Evolutionary conservation across 176 grass and related monocot genomes (phyloP).

Genomic region (Sorghum bicolor): Sorghum_bicolor_NCBIv3 NC_012873.2:12799501-12800000

Average conservation of each 20-base stretch:
- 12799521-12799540: conserved; percentile 73
- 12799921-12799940: conserved; percentile 49
- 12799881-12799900: conserved; percentile 49
- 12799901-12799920: conserved; percentile 45
- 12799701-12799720: conserved; percentile 20
- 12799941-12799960: conserved; percentile 44
- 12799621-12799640: background rate
- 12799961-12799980: conserved; percentile 43
- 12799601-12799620: conserved; percentile 14
- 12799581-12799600: conserved; percentile 60
- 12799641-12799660: background rate
- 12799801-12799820: conserved; percentile 69
- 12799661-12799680: conserved; percentile 1
- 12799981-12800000: conserved; percentile 31
- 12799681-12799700: background rate
- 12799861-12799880: conserved; percentile 46
- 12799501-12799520: conserved; percentile 94
- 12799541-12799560: conserved; percentile 57
- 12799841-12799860: conserved; percentile 72
- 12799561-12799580: conserved; percentile 74
- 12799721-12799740: background rate
- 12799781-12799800: conserved; percentile 82
- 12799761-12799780: conserved; percentile 57
- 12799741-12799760: conserved; percentile 15
- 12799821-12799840: conserved; percentile 86